Conservation (phyloP, 768 basidiomycete species). For the Leccinum variicolor region DNA sequence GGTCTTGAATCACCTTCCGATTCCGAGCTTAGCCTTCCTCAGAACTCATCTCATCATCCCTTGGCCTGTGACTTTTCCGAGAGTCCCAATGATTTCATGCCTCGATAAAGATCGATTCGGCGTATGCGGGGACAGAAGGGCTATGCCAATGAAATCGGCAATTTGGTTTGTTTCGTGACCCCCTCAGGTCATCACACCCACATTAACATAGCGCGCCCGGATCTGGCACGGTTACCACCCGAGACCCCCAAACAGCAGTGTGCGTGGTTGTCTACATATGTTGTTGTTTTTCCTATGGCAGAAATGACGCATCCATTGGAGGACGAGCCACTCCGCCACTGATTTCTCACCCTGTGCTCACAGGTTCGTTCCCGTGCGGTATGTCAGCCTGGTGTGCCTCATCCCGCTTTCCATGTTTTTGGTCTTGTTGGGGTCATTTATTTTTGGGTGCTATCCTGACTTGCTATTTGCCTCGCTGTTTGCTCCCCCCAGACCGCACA, state of each 20-base stretch:
- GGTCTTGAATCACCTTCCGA: background rate
- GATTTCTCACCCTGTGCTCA: constrained; percentile 15
- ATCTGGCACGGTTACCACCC: background rate
- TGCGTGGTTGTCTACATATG: background rate
- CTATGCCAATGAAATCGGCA: background rate
- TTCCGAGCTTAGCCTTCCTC: background rate
- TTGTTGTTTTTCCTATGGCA: constrained; percentile 24
- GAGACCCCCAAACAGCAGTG: too few species aligned
- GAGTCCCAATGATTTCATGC: background rate
- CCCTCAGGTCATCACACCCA: background rate
- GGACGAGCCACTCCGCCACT: constrained; percentile 10
- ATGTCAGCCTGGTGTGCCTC: background rate
- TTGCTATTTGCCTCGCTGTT: background rate
- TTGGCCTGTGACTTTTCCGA: background rate
- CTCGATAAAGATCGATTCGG: background rate
- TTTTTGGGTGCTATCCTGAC: background rate
- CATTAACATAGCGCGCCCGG: background rate
- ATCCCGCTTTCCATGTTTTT: background rate
- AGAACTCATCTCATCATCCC: background rate
- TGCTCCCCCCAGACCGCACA: constrained; percentile 3
- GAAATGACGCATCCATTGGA: constrained; percentile 25
- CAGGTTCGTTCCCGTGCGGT: background rate
- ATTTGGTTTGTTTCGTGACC: constrained; percentile 5
- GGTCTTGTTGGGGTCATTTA: background rate
- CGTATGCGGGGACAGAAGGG: constrained; percentile 2